A percentile compares a stretch with the other conserved stretches of the same genome.
These are phyloP conservation scores for Capsella rubella DNA, from an alignment of 441 rosid species.

Conservation along the genomic window DNA sequence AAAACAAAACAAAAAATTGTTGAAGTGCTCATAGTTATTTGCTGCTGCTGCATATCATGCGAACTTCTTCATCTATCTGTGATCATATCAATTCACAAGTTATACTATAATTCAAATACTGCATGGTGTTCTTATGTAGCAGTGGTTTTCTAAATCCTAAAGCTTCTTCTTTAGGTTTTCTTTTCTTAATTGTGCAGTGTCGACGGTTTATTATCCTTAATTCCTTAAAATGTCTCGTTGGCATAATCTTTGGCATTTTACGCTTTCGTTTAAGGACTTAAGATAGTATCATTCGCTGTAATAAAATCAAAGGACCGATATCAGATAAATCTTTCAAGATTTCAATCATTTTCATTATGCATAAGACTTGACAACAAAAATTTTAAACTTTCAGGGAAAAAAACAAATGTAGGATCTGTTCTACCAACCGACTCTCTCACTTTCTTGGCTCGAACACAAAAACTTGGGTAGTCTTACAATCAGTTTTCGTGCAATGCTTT, in stretches of 20 bases:
- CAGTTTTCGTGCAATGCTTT: conserved; percentile 85
- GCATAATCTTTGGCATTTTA: too few relatives aligned
- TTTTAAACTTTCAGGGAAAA: neutral
- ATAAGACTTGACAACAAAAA: conserved; percentile 21
- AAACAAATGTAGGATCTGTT: conserved; percentile 25
- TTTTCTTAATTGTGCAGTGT: neutral
- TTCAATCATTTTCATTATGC: neutral
- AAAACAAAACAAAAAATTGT: neutral
- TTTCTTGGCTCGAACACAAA: conserved; percentile 26
- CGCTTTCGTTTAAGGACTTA: too few relatives aligned
- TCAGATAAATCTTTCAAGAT: conserved; percentile 1
- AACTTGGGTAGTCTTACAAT: conserved; percentile 27
- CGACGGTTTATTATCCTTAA: neutral
- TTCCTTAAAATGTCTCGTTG: too few relatives aligned
- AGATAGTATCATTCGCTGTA: neutral
- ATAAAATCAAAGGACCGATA: neutral
- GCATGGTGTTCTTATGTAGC: neutral
- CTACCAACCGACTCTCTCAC: conserved; percentile 18
- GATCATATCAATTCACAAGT: conserved; percentile 33
- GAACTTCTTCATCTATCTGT: conserved; percentile 82
- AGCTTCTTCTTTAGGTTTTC: too few relatives aligned
- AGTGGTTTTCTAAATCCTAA: too few relatives aligned
- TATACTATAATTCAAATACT: conserved; percentile 9
- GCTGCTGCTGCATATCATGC: conserved; percentile 56
- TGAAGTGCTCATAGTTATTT: conserved; percentile 25